A percentile compares a stretch with the other conserved stretches of the same genome.
Evolutionary conservation across 345 rosid species (phyloP).

Genomic region (Pistacia integerrima): DNA sequence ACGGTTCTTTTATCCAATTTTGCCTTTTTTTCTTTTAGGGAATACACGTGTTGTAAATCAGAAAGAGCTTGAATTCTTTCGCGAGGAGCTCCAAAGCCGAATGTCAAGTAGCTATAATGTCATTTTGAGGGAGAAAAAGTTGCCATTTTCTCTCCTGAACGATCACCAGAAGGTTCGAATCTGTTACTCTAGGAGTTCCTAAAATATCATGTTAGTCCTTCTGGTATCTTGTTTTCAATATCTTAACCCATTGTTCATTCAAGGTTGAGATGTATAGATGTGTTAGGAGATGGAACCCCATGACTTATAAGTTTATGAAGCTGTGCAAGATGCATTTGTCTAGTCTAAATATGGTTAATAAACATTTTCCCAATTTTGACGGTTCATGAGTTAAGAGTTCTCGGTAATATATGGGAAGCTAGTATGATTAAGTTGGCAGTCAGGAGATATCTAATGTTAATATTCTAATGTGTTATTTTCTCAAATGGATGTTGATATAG

Average conservation of each 20-base stretch:
- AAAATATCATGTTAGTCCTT: no score
- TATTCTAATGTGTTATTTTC: background rate
- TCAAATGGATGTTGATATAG: background rate
- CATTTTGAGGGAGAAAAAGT: constrained; percentile 70
- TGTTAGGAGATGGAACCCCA: no score
- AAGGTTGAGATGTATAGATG: no score
- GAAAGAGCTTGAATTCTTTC: constrained; percentile 72
- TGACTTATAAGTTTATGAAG: no score
- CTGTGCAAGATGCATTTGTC: background rate
- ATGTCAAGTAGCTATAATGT: constrained; percentile 79
- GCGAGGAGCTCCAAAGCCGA: constrained; percentile 68
- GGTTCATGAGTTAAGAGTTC: background rate
- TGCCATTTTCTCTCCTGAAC: constrained; percentile 79
- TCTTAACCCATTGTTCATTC: no score
- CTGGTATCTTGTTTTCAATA: no score
- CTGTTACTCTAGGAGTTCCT: background rate
- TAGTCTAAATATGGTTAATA: background rate
- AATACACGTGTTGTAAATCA: constrained; percentile 80
- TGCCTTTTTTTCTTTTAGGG: constrained; percentile 36
- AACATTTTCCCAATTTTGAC: background rate
- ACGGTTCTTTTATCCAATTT: background rate
- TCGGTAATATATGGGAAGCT: background rate
- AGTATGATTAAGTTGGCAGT: background rate
- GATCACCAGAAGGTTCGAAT: constrained; percentile 69
- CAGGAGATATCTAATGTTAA: background rate